Evolutionary conservation across 805 yeast genomes (phyloP).

Genomic region (Ogataea paradorogensis): DNA sequence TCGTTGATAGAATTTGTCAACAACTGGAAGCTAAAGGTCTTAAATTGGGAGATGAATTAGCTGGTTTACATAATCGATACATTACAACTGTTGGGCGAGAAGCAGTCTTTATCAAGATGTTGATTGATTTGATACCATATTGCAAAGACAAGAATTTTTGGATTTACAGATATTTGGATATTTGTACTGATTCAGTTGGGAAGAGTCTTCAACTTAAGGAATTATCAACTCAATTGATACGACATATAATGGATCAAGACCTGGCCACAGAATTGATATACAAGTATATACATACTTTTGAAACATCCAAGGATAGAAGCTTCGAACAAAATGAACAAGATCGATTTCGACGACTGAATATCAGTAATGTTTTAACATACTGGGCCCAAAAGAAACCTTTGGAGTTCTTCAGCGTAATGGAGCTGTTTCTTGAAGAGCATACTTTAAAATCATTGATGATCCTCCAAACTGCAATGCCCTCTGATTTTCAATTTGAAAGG

Average conservation of each 20-base stretch:
- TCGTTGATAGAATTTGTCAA: neutral
- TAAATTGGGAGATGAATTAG: slow-evolving; percentile 4
- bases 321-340: slow-evolving; percentile 43
- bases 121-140: slow-evolving; percentile 35
- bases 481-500: neutral
- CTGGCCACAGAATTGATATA: slow-evolving; percentile 18
- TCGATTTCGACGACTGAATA: slow-evolving; percentile 46
- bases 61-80: slow-evolving; percentile 1
- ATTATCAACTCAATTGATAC: slow-evolving; percentile 9
- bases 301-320: neutral
- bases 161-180: slow-evolving; percentile 46
- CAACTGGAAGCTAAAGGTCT: neutral
- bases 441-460: neutral
- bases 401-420: slow-evolving; percentile 37
- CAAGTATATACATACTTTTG: slow-evolving; percentile 25
- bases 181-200: slow-evolving; percentile 62
- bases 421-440: slow-evolving; percentile 30
- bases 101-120: slow-evolving; percentile 37
- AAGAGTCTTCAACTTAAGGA: slow-evolving; percentile 34
- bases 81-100: slow-evolving; percentile 33
- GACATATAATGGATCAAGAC: slow-evolving; percentile 8
- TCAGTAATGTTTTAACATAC: slow-evolving; percentile 38
- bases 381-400: slow-evolving; percentile 41
- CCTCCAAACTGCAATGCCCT: neutral
- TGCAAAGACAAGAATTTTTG: slow-evolving; percentile 39